These are phyloP conservation scores for Sugiyamaella grinbergsii DNA, from an alignment of 1,139 yeast genomes.

Conservation along the genomic window DNA sequence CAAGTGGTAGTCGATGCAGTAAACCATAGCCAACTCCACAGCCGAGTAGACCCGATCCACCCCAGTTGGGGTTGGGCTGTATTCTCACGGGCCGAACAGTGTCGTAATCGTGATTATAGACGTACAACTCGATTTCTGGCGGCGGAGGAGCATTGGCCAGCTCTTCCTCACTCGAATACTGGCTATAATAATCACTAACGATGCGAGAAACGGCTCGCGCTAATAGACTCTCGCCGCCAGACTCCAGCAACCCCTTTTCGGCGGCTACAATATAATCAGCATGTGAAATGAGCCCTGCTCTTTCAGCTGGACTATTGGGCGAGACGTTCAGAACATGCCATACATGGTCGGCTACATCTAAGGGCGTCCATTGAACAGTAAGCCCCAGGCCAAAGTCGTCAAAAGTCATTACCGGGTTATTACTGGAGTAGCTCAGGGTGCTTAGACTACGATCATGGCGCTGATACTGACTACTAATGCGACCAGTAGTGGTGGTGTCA, in stretches of 20 bases:
- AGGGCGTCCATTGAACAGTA: slow-evolving; percentile 73
- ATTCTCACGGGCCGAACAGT: slow-evolving; percentile 85
- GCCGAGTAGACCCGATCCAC: slow-evolving; percentile 78
- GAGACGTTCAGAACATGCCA: slow-evolving; percentile 84
- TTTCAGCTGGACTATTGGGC: slow-evolving; percentile 80
- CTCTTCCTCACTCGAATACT: slow-evolving; percentile 25
- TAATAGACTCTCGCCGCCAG: slow-evolving; percentile 83
- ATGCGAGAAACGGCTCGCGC: slow-evolving; percentile 58
- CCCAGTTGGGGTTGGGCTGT: slow-evolving; percentile 60
- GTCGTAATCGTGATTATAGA: slow-evolving; percentile 86
- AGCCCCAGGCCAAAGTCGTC: slow-evolving; percentile 55
- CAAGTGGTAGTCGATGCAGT: slow-evolving; percentile 79
- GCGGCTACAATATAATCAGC: slow-evolving; percentile 91
- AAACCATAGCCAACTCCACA: slow-evolving; percentile 95
- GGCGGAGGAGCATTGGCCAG: slow-evolving; percentile 26
- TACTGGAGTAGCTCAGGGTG: slow-evolving; percentile 7
- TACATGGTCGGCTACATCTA: slow-evolving; percentile 75
- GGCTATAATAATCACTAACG: slow-evolving; percentile 30
- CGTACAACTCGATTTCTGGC: slow-evolving; percentile 58
- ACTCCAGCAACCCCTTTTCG: slow-evolving; percentile 74
- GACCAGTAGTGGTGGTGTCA: slow-evolving; percentile 15
- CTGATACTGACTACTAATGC: slow-evolving; percentile 5
- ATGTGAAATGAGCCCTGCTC: slow-evolving; percentile 79
- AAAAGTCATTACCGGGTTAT: slow-evolving; percentile 12
- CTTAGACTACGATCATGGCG: slow-evolving; percentile 13